Evolutionary conservation across 1,139 yeast species (phyloP), one percentile per base, ranked within the genome.

Genomic region (Kodamaea sp.): DNA sequence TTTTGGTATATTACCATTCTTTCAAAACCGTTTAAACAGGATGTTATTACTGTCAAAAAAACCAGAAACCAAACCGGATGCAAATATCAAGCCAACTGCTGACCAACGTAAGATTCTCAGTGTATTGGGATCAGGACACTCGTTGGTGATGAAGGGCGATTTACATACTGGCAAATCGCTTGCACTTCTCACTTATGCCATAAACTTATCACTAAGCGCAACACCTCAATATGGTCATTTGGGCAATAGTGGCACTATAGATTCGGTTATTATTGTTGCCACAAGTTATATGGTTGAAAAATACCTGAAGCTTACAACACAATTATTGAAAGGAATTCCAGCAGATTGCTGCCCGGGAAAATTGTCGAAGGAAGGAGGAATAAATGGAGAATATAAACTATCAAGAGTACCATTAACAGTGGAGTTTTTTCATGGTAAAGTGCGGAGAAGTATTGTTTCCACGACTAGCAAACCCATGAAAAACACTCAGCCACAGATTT

Each of bases 241-340:
- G 22, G 36, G 34, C 8, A 27, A 27, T 8, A 41, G 35, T 22
- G 35, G 44, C 8, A 45, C 45, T 7, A 44, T 53, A 4, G 60
- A 59, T 32, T 44, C 55, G 22, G 39, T 62, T 3, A 54, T 64
- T 23, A 29, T 65, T 5, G 67, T 60, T 1, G 67, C 69, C 2
- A 60, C 65, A 7, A 54, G 54, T 29, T 52, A 46, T 7, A 28
- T 56, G 32, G 54, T 64, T 8, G 44, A 48, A 11, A 50, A 52
- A 35, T 63, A 60, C 37, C 40, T 46, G 28, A 23, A 38, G 5
- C 46, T 50, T 39, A 37, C 54, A 6, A 24, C 30, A 5, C 27
- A 28, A 8, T 38, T 62, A 25, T 42, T 50, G 3, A 29, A 45
- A 15, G 58, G 51, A 9, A 45, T 58, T 9, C 58, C 62, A 1